A percentile compares a stretch with the other conserved stretches of the same genome.
phyloP scores from a whole-genome alignment of 2,329 filamentous ascomycete species.

The Aspergillus novofumigatus region DNA sequence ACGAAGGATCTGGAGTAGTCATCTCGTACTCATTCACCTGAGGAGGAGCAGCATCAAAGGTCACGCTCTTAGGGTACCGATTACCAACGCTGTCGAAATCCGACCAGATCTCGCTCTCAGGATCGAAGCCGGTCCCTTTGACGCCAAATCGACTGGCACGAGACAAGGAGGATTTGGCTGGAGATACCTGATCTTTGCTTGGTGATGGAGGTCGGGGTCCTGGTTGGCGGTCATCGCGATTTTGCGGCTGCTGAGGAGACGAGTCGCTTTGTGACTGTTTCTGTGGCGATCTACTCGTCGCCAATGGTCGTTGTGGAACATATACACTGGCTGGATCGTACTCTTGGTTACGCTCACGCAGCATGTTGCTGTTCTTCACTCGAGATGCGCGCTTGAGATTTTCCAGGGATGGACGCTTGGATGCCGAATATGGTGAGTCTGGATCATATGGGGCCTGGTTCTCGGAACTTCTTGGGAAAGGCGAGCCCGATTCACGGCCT shows the following conservation, averaged over 20 bases:
- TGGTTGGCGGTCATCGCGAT: slow-evolving; percentile 12
- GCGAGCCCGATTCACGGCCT: slow-evolving; percentile 64
- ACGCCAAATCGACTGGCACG: slow-evolving; percentile 56
- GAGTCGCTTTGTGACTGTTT: slow-evolving; percentile 66
- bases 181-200: slow-evolving; percentile 69
- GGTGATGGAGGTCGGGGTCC: slow-evolving; percentile 47
- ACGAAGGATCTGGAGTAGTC: slow-evolving; percentile 94
- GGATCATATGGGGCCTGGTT: slow-evolving; percentile 61
- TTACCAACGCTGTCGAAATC: slow-evolving; percentile 57
- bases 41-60: slow-evolving; percentile 88
- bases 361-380: slow-evolving; percentile 97
- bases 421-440: slow-evolving; percentile 64
- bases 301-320: slow-evolving; percentile 75
- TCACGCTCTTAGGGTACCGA: slow-evolving; percentile 92
- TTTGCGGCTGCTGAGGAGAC: slow-evolving; percentile 39
- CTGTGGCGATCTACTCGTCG: slow-evolving; percentile 56
- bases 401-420: slow-evolving; percentile 86
- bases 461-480: slow-evolving; percentile 61
- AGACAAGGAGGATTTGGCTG: slow-evolving; percentile 84
- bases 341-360: slow-evolving; percentile 86
- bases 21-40: slow-evolving; percentile 98
- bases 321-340: slow-evolving; percentile 80
- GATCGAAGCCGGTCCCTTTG: slow-evolving; percentile 61
- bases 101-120: slow-evolving; percentile 64
- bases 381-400: slow-evolving; percentile 90